Evolutionary conservation across 2,329 filamentous ascomycete species (phyloP).

Genomic region (Sporothrix pallida): DNA sequence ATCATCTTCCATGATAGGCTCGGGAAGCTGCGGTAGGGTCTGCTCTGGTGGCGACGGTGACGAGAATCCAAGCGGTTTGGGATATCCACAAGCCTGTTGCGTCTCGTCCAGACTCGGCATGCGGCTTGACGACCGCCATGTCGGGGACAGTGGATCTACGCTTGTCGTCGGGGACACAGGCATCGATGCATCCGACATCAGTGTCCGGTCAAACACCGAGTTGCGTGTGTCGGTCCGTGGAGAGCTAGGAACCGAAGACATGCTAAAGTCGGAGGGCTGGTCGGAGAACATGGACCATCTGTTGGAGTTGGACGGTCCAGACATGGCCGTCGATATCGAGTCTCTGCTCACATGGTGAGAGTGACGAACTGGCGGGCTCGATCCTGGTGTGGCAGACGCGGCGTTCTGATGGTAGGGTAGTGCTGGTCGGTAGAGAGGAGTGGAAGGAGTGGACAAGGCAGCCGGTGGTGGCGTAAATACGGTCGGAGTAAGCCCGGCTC

Average conservation of each 20-base stretch:
- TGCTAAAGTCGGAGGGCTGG: constrained; percentile 66
- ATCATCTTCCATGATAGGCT: constrained; percentile 33
- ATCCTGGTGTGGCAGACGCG: constrained; percentile 38
- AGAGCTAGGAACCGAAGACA: constrained; percentile 80
- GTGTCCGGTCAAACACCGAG: constrained; percentile 75
- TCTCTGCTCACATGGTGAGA: constrained; percentile 54
- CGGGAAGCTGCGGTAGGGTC: constrained; percentile 2
- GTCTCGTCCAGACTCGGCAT: constrained; percentile 50
- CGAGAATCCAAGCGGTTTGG: constrained; percentile 12
- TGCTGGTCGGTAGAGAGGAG: constrained; percentile 46
- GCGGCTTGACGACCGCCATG: constrained; percentile 57
- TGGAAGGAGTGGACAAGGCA: constrained; percentile 50
- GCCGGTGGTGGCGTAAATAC: constrained; percentile 63
- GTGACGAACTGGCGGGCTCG: constrained; percentile 42
- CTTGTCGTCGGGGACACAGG: constrained; percentile 84
- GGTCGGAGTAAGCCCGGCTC: constrained; percentile 65
- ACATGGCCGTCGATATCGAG: constrained; percentile 54
- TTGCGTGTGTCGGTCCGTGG: constrained; percentile 75
- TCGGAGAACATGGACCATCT: constrained; percentile 70
- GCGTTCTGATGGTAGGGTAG: constrained; percentile 43
- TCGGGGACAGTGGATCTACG: constrained; percentile 69
- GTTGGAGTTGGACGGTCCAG: constrained; percentile 56
- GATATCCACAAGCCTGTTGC: constrained; percentile 1
- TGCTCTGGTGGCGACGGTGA: background rate
- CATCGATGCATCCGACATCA: constrained; percentile 70